Conservation (phyloP, 83 land plant species). For the Picea abies region DNA sequence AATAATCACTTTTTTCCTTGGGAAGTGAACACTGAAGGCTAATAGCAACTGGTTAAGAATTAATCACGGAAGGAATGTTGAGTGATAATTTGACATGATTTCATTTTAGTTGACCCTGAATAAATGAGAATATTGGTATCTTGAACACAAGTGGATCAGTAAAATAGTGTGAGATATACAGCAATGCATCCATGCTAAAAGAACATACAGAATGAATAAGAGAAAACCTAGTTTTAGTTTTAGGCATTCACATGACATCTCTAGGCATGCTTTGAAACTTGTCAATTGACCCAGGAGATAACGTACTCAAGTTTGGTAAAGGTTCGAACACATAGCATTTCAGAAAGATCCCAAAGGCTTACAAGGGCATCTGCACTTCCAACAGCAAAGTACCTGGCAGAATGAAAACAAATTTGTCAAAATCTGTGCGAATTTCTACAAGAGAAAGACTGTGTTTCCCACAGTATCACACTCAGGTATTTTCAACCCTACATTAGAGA, state of each 20-base stretch:
- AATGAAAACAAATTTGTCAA: background rate
- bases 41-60: background rate
- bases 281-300: background rate
- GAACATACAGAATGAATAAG: background rate
- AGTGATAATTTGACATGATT: background rate
- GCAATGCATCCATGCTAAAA: no score
- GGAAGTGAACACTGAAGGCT: background rate
- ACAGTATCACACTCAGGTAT: background rate
- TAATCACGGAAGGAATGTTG: background rate
- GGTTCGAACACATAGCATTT: slow-evolving; percentile 95
- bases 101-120: background rate
- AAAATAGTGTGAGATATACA: no score
- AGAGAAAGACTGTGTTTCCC: no score
- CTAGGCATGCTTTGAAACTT: background rate
- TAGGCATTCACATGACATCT: background rate
- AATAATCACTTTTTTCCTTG: background rate
- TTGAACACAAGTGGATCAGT: background rate
- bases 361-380: slow-evolving; percentile 99
- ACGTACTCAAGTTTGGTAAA: slow-evolving; percentile 97
- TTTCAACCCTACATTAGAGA: background rate
- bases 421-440: background rate
- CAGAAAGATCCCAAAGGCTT: slow-evolving; percentile 95
- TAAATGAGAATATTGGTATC: background rate
- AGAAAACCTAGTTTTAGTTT: background rate
- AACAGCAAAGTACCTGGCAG: slow-evolving; percentile 92